Percentiles rank a stretch among this genome's conserved stretches.
Evolutionary conservation across 2,329 filamentous ascomycete species (phyloP).

Genomic region (Verticillium alfalfae): DNA sequence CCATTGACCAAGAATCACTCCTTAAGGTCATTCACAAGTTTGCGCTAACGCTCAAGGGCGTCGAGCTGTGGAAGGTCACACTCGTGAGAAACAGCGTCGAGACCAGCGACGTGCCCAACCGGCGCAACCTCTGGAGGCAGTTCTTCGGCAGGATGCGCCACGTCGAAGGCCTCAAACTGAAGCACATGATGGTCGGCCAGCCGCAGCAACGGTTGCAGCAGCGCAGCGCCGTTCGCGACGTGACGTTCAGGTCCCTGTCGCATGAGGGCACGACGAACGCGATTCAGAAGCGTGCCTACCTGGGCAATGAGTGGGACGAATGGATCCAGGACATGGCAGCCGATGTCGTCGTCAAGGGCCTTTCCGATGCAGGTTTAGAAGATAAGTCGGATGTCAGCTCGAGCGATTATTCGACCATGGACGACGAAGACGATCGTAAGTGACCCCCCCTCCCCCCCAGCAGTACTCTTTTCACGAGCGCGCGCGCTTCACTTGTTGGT

Average conservation of each 20-base stretch:
- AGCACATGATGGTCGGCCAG: conserved; percentile 23
- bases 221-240: background rate
- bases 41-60: conserved; percentile 31
- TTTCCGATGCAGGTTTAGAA: background rate
- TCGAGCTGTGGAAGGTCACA: conserved; percentile 40
- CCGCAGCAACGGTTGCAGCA: conserved; percentile 10
- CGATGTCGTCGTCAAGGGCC: background rate
- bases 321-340: background rate
- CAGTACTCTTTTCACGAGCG: too few relatives aligned
- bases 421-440: too few relatives aligned
- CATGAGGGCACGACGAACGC: background rate
- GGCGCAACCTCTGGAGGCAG: conserved; percentile 29
- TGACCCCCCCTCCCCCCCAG: too few relatives aligned
- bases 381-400: background rate
- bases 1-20: conserved; percentile 20
- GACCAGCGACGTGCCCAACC: conserved; percentile 5
- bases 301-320: conserved; percentile 25
- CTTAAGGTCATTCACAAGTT: conserved; percentile 33
- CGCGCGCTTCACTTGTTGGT: too few relatives aligned
- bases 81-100: conserved; percentile 10
- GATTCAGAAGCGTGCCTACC: conserved; percentile 16
- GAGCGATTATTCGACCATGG: too few relatives aligned
- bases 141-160: conserved; percentile 29
- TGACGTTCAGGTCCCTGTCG: background rate
- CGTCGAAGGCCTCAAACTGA: conserved; percentile 23